A percentile compares a stretch with the other conserved stretches of the same genome.
phyloP scores from a whole-genome alignment of 2,329 filamentous ascomycete species.

The Curvularia sp. region DNA sequence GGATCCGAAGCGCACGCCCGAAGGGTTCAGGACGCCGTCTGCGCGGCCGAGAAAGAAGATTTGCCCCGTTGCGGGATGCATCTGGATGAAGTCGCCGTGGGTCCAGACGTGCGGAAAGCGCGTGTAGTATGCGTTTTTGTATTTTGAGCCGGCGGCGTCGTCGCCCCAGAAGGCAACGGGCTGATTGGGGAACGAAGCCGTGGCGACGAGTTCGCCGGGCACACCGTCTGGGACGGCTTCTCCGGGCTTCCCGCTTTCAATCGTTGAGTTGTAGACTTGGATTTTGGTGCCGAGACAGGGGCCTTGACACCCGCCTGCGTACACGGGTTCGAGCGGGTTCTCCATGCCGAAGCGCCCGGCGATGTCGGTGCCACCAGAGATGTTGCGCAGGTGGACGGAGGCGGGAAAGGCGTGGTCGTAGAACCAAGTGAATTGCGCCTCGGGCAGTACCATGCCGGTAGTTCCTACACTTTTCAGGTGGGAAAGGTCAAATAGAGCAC shows the following conservation, averaged over 20 bases:
- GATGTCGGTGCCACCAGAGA: conserved; percentile 80
- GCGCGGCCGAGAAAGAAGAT: conserved; percentile 72
- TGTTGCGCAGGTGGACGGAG: conserved; percentile 72
- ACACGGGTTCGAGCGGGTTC: conserved; percentile 74
- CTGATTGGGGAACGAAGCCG: conserved; percentile 75
- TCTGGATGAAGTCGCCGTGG: conserved; percentile 79
- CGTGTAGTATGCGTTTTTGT: conserved; percentile 57
- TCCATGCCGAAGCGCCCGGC: conserved; percentile 69
- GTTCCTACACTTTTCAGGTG: conserved; percentile 68
- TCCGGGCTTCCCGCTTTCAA: conserved; percentile 55
- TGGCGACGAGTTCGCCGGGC: conserved; percentile 77
- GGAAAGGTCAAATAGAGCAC: conserved; percentile 68
- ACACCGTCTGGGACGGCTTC: conserved; percentile 66
- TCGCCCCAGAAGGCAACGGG: conserved; percentile 63
- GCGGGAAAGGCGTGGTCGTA: conserved; percentile 75
- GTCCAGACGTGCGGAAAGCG: conserved; percentile 72
- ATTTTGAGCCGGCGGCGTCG: conserved; percentile 49
- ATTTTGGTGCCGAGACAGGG: conserved; percentile 62
- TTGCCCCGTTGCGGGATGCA: conserved; percentile 72
- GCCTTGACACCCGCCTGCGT: conserved; percentile 65
- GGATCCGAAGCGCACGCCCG: conserved; percentile 78
- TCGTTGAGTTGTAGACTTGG: conserved; percentile 65
- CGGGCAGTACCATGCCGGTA: conserved; percentile 83
- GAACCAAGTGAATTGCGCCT: conserved; percentile 81
- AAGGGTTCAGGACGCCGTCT: conserved; percentile 82